Conservation (phyloP, 805 yeast species). For the Saccharomycopsis javanensis region DNA sequence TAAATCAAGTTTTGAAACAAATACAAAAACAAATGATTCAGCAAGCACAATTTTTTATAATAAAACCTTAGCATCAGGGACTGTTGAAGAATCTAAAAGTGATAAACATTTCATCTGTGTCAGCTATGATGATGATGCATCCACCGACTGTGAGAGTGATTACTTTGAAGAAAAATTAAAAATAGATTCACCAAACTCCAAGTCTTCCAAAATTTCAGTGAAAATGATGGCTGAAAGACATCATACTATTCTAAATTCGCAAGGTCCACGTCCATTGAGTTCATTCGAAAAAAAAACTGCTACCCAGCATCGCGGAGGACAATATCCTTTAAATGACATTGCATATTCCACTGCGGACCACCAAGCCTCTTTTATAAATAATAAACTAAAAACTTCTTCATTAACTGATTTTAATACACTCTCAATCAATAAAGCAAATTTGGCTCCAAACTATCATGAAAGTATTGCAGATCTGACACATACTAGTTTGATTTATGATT, state of each 20-base stretch:
- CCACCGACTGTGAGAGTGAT: background rate
- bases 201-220: background rate
- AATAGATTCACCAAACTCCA: background rate
- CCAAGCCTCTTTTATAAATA: background rate
- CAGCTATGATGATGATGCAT: background rate
- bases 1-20: background rate
- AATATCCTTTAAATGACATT: background rate
- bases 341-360: background rate
- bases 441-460: background rate
- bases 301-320: background rate
- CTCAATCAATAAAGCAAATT: background rate
- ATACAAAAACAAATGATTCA: background rate
- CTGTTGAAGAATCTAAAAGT: background rate
- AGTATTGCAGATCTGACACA: background rate
- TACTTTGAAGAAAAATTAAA: background rate
- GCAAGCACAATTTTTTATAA: background rate
- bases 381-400: background rate
- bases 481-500: background rate
- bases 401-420: background rate
- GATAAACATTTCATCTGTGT: background rate
- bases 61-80: background rate
- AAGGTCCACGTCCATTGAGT: background rate
- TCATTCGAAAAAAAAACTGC: background rate
- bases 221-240: slow-evolving; percentile 1
- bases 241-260: background rate